Evolutionary conservation across 2,329 filamentous ascomycete species (phyloP).

Genomic region (Cladosporium colombiae): DNA sequence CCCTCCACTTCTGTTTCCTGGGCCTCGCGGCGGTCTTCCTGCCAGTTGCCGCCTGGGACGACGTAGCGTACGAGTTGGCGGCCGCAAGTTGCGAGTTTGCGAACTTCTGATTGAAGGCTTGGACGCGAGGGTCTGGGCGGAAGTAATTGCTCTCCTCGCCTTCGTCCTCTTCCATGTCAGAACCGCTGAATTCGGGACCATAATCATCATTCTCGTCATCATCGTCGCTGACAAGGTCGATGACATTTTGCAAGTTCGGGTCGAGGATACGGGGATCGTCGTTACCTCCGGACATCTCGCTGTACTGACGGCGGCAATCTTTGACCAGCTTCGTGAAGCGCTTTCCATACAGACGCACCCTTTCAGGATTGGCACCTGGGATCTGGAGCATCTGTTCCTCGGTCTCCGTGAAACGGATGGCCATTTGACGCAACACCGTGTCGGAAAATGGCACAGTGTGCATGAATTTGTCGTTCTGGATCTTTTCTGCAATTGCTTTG

Average conservation of each 20-base stretch:
- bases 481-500: constrained; percentile 58
- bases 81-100: constrained; percentile 21
- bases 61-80: constrained; percentile 3
- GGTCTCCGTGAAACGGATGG: constrained; percentile 65
- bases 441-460: constrained; percentile 67
- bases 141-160: constrained; percentile 33
- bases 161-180: constrained; percentile 43
- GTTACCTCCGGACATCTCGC: constrained; percentile 44
- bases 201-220: constrained; percentile 45
- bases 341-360: constrained; percentile 62
- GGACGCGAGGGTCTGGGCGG: constrained; percentile 23
- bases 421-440: constrained; percentile 70
- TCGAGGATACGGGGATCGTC: constrained; percentile 48
- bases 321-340: constrained; percentile 62
- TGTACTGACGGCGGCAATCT: constrained; percentile 36
- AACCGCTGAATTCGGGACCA: constrained; percentile 46
- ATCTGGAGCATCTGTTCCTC: constrained; percentile 65
- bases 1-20: constrained; percentile 13
- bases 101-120: constrained; percentile 28
- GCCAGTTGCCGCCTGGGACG: not conserved
- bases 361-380: constrained; percentile 62
- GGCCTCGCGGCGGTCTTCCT: constrained; percentile 14
- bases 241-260: constrained; percentile 53
- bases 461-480: constrained; percentile 61
- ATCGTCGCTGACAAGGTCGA: constrained; percentile 49